phyloP scores from a whole-genome alignment of 805 yeast genomes.

The Komagataella pseudopastoris region DNA sequence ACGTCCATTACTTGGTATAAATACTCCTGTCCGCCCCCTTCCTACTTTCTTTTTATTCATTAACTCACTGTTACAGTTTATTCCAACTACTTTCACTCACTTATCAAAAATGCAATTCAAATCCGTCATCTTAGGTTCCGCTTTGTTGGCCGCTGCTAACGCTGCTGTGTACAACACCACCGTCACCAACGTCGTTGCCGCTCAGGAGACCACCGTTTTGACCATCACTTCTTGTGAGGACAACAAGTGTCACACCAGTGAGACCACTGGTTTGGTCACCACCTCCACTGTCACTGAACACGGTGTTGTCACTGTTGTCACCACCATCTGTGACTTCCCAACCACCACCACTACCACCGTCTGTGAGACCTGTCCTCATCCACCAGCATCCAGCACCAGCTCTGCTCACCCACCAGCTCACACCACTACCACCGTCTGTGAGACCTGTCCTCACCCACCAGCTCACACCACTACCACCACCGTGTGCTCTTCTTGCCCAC shows the following conservation, averaged over 20 bases:
- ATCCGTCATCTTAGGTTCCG: slow-evolving; percentile 6
- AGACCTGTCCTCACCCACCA: not conserved
- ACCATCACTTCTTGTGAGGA: slow-evolving; percentile 19
- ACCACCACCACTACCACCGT: slow-evolving; percentile 4
- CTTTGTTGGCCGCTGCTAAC: slow-evolving; percentile 9
- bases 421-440: too few species aligned
- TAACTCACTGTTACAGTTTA: not conserved
- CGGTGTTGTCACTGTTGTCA: slow-evolving; percentile 21
- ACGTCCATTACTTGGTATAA: not conserved
- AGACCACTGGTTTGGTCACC: slow-evolving; percentile 11
- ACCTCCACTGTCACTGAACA: slow-evolving; percentile 17
- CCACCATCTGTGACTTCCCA: slow-evolving; percentile 21
- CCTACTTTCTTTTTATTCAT: not conserved
- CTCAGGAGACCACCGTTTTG: slow-evolving; percentile 9
- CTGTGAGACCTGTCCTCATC: not conserved
- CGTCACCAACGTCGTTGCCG: slow-evolving; percentile 7
- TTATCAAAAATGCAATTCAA: slow-evolving; percentile 3
- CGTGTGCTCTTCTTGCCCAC: too few species aligned
- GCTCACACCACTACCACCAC: not conserved
- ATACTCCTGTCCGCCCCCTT: not conserved
- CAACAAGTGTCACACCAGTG: slow-evolving; percentile 13
- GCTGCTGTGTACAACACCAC: slow-evolving; percentile 6
- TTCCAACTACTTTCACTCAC: slow-evolving; percentile 2
- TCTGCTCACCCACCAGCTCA: too few species aligned
- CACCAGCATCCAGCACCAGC: too few species aligned